A percentile compares a stretch with the other conserved stretches of the same genome.
Conservation (phyloP, 2,329 filamentous ascomycete genomes). For the Aureobasidium sp. region DNA sequence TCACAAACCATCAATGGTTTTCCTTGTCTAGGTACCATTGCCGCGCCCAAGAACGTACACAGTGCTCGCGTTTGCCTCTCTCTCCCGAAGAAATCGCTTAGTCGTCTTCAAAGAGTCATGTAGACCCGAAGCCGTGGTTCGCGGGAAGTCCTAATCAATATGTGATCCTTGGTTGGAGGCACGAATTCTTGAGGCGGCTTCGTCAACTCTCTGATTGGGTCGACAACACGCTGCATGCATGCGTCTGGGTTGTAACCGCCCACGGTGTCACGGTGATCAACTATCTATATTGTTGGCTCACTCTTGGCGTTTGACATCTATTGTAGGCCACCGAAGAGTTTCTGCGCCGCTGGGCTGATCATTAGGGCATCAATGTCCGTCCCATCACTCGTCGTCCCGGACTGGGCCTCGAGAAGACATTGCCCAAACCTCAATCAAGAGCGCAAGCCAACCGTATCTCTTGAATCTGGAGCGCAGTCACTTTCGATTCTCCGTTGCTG, state of each 20-base stretch:
- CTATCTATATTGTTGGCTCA: neutral
- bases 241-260: neutral
- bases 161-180: neutral
- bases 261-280: neutral
- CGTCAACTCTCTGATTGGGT: neutral
- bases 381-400: neutral
- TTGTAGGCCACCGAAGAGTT: neutral
- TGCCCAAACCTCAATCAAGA: neutral
- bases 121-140: neutral
- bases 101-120: neutral
- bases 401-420: neutral
- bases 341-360: neutral
- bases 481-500: neutral
- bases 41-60: too few relatives aligned
- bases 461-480: neutral
- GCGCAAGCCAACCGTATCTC: too few relatives aligned
- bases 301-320: neutral
- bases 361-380: neutral
- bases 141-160: neutral
- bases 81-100: neutral
- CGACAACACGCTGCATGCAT: neutral
- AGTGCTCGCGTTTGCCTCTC: too few relatives aligned
- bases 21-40: too few relatives aligned
- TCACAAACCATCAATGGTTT: too few relatives aligned
- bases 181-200: neutral